These are phyloP conservation scores for Aspergillus kassunensis DNA, from an alignment of 495 filamentous ascomycete genomes.

Conservation along the genomic window DNA sequence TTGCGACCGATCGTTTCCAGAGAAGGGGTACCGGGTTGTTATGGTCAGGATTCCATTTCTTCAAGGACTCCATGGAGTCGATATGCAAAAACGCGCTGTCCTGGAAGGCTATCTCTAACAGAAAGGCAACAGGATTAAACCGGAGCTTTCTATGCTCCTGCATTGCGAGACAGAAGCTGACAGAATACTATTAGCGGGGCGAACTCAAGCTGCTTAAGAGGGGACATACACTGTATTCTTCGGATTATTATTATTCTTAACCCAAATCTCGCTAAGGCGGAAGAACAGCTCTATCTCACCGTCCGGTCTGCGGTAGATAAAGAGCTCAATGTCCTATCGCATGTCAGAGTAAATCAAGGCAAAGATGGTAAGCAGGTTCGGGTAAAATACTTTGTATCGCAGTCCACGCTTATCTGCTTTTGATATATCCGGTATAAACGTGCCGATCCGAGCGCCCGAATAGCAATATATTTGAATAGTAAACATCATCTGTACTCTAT, in stretches of 20 bases:
- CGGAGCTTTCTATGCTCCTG: conserved; percentile 5
- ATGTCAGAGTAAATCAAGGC: not conserved
- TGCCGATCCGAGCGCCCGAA: conserved; percentile 6
- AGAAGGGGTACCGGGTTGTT: conserved; percentile 1
- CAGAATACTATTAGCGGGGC: not conserved
- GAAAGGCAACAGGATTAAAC: conserved; percentile 2
- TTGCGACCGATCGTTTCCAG: conserved; percentile 4
- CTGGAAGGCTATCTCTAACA: conserved; percentile 7
- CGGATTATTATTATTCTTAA: conserved; percentile 11
- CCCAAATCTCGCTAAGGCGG: conserved; percentile 10
- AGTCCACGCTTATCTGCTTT: conserved; percentile 10
- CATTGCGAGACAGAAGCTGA: conserved; percentile 8
- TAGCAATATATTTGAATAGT: conserved; percentile 6
- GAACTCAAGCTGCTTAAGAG: not conserved
- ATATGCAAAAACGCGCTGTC: conserved; percentile 2
- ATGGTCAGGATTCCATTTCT: conserved; percentile 7
- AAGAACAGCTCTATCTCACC: conserved; percentile 11
- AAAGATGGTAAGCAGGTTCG: not conserved
- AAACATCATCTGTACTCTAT: conserved; percentile 8
- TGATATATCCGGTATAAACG: conserved; percentile 7
- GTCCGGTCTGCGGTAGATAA: conserved; percentile 6
- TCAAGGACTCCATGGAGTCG: conserved; percentile 4
- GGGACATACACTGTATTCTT: conserved; percentile 8
- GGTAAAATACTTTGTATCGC: conserved; percentile 9
- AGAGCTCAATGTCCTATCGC: conserved; percentile 9